phyloP scores from a whole-genome alignment of 495 filamentous ascomycete species.

The Lophiostoma macrostomum region DNA sequence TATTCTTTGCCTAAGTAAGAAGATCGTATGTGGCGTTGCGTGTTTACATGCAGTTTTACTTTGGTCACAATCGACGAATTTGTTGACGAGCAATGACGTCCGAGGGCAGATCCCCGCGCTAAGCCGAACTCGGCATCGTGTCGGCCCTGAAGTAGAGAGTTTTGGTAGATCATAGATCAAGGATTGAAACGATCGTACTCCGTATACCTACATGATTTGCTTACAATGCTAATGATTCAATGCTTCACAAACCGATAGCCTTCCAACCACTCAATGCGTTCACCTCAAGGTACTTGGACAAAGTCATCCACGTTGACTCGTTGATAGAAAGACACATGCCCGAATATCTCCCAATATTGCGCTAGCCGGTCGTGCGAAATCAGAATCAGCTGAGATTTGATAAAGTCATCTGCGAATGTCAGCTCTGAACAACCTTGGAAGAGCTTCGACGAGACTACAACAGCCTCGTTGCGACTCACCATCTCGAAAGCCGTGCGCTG shows the following conservation, averaged over 20 bases:
- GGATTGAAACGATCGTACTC: too few relatives aligned
- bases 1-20: background rate
- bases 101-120: too few relatives aligned
- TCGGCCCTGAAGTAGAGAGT: too few relatives aligned
- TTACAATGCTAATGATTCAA: too few relatives aligned
- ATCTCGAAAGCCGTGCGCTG: conserved; percentile 62
- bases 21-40: background rate
- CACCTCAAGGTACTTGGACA: conserved; percentile 7
- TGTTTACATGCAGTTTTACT: background rate
- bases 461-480: too few relatives aligned
- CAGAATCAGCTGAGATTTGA: conserved; percentile 71
- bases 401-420: conserved; percentile 56
- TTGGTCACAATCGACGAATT: background rate
- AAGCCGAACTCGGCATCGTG: too few relatives aligned
- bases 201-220: too few relatives aligned
- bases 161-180: too few relatives aligned
- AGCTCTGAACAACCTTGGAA: too few relatives aligned
- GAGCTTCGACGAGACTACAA: too few relatives aligned
- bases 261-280: too few relatives aligned
- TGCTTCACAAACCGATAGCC: too few relatives aligned
- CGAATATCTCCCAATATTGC: conserved; percentile 76
- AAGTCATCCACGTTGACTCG: conserved; percentile 68
- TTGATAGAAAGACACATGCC: conserved; percentile 76
- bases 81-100: conserved; percentile 11
- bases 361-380: conserved; percentile 73